phyloP scores from a whole-genome alignment of 2,329 filamentous ascomycete genomes.

The Alternaria incomplexa region DNA sequence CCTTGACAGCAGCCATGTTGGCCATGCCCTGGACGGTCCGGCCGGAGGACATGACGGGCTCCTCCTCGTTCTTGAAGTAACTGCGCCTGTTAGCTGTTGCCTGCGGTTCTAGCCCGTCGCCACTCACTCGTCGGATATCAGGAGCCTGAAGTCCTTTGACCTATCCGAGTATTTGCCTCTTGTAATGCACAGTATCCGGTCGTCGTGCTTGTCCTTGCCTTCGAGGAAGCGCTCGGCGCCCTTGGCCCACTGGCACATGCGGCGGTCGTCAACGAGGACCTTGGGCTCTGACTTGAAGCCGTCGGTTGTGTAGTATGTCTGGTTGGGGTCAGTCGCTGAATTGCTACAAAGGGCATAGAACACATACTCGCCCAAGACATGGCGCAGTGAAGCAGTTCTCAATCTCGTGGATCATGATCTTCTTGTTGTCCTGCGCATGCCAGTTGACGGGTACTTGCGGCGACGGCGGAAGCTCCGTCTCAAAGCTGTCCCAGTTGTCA shows the following conservation, averaged over 20 bases:
- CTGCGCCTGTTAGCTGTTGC: constrained; percentile 28
- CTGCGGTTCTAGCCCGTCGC: background rate
- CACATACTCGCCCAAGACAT: constrained; percentile 59
- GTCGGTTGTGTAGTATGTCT: constrained; percentile 77
- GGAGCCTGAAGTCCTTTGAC: constrained; percentile 75
- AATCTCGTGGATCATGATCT: constrained; percentile 76
- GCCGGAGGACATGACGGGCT: constrained; percentile 77
- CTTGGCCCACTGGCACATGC: constrained; percentile 88
- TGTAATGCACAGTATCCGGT: constrained; percentile 81
- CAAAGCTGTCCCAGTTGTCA: constrained; percentile 79
- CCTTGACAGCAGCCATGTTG: constrained; percentile 83
- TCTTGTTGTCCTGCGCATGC: constrained; percentile 81
- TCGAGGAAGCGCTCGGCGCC: constrained; percentile 74
- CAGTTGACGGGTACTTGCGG: constrained; percentile 72
- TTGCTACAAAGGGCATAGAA: too few species aligned
- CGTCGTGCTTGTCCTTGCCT: constrained; percentile 67
- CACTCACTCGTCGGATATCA: constrained; percentile 73
- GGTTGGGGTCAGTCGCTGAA: constrained; percentile 15
- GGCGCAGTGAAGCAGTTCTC: constrained; percentile 48
- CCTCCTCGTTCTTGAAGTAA: constrained; percentile 73
- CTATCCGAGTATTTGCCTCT: constrained; percentile 73
- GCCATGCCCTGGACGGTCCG: constrained; percentile 79
- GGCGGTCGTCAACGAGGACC: constrained; percentile 69
- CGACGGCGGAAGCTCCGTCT: constrained; percentile 61
- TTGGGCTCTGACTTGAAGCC: constrained; percentile 76